phyloP scores from a whole-genome alignment of 2,329 filamentous ascomycete species.

The Claviceps paspali region DNA sequence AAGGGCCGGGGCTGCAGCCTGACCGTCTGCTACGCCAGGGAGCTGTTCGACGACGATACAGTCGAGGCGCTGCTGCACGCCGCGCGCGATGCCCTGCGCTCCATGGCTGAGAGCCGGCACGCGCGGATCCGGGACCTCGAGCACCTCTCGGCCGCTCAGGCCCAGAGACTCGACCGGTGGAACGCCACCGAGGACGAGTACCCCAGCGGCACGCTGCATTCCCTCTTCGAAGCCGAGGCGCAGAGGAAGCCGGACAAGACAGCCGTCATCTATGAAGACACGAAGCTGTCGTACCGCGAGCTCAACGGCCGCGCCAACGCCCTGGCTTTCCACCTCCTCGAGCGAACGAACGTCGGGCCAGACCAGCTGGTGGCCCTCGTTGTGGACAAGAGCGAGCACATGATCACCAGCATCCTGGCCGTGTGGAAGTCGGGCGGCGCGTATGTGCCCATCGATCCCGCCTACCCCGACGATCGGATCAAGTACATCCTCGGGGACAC shows the following conservation, averaged over 20 bases:
- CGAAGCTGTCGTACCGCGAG: neutral
- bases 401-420: neutral
- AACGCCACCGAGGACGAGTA: conserved; percentile 1
- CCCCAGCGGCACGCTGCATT: neutral
- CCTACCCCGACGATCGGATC: conserved; percentile 5
- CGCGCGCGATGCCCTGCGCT: neutral
- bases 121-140: neutral
- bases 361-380: neutral
- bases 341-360: neutral
- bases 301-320: neutral
- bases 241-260: neutral
- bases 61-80: neutral
- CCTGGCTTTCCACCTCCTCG: neutral
- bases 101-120: neutral
- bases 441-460: conserved; percentile 5
- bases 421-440: conserved; percentile 4
- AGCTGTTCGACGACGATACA: neutral
- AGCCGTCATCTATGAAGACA: conserved; percentile 1
- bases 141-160: neutral
- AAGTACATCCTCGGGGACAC: conserved; percentile 1
- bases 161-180: neutral
- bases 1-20: neutral
- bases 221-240: neutral
- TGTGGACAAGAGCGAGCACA: conserved; percentile 1
- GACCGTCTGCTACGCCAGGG: conserved; percentile 1